A percentile compares a stretch with the other conserved stretches of the same genome.
phyloP scores from a whole-genome alignment of 257 asterid species.

The Coffea eugenioides region DNA sequence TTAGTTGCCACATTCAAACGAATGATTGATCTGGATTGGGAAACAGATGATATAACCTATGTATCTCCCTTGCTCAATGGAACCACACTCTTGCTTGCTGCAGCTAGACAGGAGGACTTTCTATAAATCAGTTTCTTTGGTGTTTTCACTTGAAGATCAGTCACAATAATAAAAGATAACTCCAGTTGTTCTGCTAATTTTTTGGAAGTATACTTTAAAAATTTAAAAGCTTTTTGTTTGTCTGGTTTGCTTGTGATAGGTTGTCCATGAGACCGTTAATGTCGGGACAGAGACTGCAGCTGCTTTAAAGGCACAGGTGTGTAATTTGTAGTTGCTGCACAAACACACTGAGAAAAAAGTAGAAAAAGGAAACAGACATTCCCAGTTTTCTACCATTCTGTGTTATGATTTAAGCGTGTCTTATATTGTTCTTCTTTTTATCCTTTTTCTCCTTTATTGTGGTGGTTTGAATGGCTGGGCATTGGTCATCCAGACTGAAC shows the following conservation, averaged over 20 bases:
- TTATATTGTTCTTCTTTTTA: constrained; percentile 5
- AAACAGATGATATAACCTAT: not conserved
- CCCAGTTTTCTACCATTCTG: not conserved
- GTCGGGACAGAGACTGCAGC: constrained; percentile 98
- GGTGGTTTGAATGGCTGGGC: constrained; percentile 13
- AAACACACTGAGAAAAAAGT: not conserved
- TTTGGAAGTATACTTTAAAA: constrained; percentile 6
- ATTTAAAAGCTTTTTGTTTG: constrained; percentile 20
- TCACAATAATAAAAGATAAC: not conserved
- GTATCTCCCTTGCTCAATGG: not conserved
- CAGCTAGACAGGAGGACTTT: not conserved
- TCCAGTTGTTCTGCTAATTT: not conserved
- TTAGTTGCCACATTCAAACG: not conserved
- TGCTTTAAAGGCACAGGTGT: constrained; percentile 95
- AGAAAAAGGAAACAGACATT: not conserved
- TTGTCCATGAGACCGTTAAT: constrained; percentile 80
- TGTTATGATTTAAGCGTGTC: not conserved
- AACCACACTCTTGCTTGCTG: not conserved
- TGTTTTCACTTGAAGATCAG: not conserved
- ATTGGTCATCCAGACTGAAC: constrained; percentile 65
- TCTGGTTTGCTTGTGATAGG: constrained; percentile 47
- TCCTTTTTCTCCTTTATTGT: constrained; percentile 12
- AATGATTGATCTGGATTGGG: not conserved
- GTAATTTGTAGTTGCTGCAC: constrained; percentile 29
- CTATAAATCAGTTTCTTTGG: not conserved